These are phyloP conservation scores for Tuber aestivum DNA, from an alignment of 495 filamentous ascomycete species.

Conservation along the genomic window DNA sequence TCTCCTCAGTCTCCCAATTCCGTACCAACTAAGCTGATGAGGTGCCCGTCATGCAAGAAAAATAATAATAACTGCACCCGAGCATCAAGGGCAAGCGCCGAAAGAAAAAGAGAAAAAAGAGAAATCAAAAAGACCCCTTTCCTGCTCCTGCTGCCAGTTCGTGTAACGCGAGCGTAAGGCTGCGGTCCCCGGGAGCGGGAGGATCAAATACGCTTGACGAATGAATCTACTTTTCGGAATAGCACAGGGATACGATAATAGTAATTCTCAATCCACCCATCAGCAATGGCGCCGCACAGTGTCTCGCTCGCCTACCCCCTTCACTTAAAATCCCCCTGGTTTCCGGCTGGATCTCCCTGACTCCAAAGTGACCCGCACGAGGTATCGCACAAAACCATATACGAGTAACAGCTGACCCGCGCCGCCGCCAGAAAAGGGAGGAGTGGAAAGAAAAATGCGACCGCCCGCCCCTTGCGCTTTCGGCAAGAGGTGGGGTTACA, in stretches of 20 bases:
- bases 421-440: background rate
- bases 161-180: background rate
- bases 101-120: background rate
- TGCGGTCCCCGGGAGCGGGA: background rate
- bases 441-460: background rate
- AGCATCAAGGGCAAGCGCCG: background rate
- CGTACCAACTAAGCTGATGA: background rate
- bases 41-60: background rate
- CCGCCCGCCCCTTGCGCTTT: background rate
- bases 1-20: background rate
- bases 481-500: background rate
- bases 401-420: background rate
- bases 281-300: background rate
- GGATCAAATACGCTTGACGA: background rate
- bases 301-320: background rate
- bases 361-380: background rate
- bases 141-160: too few species aligned
- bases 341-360: background rate
- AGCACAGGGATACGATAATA: background rate
- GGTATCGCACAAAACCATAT: background rate
- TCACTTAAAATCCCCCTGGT: background rate
- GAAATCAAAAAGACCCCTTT: background rate
- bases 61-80: background rate
- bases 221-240: background rate
- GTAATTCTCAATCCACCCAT: background rate